Conservation (phyloP, 805 yeast species). For the Saturnispora diversa region DNA sequence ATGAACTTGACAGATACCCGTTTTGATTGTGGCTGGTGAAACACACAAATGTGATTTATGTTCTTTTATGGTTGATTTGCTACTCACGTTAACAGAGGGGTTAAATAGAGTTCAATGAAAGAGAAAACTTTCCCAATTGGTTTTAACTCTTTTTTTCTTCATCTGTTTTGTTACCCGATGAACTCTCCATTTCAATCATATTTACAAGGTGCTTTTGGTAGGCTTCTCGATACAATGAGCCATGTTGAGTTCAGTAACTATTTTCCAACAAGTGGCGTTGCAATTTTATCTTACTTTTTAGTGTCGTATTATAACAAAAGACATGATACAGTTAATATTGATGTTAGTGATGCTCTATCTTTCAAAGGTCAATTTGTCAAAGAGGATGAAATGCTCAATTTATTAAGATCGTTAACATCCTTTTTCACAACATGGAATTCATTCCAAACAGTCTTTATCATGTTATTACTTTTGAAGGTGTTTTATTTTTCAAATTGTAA, state of each 20-base stretch:
- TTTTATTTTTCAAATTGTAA: too few relatives aligned
- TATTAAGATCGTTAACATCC: not conserved
- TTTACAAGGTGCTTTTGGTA: not conserved
- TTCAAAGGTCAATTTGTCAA: slow-evolving; percentile 7
- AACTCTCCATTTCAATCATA: not conserved
- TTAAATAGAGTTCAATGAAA: too few relatives aligned
- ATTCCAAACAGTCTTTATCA: not conserved
- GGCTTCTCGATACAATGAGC: not conserved
- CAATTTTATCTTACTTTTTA: not conserved
- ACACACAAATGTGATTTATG: too few relatives aligned
- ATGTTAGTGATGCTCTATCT: not conserved
- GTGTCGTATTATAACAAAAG: too few relatives aligned
- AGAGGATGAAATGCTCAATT: slow-evolving; percentile 7
- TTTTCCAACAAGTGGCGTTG: not conserved
- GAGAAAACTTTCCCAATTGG: too few relatives aligned
- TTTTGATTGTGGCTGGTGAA: too few relatives aligned
- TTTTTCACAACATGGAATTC: slow-evolving; percentile 3
- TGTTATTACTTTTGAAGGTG: not conserved
- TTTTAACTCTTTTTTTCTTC: too few relatives aligned
- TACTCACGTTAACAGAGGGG: too few relatives aligned
- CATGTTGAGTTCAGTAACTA: not conserved
- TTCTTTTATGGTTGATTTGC: too few relatives aligned
- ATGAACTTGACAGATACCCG: too few relatives aligned
- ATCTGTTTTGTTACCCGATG: not conserved
- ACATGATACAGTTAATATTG: not conserved